phyloP scores from a whole-genome alignment of 805 yeast genomes.

The Candida maesae region DNA sequence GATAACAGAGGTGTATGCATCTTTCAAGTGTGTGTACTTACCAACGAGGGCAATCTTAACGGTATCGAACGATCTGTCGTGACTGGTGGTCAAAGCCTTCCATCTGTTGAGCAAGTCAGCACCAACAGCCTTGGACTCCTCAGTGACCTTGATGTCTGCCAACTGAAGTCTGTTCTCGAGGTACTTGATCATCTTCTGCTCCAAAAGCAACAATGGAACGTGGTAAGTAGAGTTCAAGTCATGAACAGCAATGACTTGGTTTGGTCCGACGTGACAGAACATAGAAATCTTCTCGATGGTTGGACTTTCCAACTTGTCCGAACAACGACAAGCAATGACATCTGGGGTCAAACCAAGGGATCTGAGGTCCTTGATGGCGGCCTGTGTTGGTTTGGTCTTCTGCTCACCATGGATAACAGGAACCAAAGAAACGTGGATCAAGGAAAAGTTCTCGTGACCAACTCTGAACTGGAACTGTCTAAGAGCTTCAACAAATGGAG shows the following conservation, averaged over 20 bases:
- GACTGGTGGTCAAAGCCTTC: conserved; percentile 72
- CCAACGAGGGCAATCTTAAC: conserved; percentile 97
- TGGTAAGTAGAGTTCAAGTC: conserved; percentile 97
- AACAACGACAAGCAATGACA: conserved; percentile 97
- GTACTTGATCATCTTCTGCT: conserved; percentile 78
- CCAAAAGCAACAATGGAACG: conserved; percentile 86
- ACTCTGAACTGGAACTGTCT: conserved; percentile 99
- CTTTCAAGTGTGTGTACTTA: conserved; percentile 93
- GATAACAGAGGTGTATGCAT: conserved; percentile 90
- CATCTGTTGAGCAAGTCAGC: conserved; percentile 66
- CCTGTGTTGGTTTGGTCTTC: conserved; percentile 99
- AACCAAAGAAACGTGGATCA: conserved; percentile 94
- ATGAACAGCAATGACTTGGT: conserved; percentile 94
- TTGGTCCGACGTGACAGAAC: conserved; percentile 99
- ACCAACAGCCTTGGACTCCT: conserved; percentile 62
- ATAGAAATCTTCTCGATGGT: conserved; percentile 96
- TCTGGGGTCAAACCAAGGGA: conserved; percentile 93
- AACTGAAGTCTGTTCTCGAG: conserved; percentile 66
- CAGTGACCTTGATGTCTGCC: conserved; percentile 40
- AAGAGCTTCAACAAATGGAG: conserved; percentile 97
- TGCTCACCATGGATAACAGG: conserved; percentile 99
- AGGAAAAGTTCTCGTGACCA: conserved; percentile 88
- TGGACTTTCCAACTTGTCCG: conserved; percentile 70
- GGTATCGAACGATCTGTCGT: conserved; percentile 78
- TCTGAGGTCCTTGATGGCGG: conserved; percentile 95